These are phyloP conservation scores for Psilocybe subaeruginosa DNA, from an alignment of 768 basidiomycete genomes.

Conservation along the genomic window DNA sequence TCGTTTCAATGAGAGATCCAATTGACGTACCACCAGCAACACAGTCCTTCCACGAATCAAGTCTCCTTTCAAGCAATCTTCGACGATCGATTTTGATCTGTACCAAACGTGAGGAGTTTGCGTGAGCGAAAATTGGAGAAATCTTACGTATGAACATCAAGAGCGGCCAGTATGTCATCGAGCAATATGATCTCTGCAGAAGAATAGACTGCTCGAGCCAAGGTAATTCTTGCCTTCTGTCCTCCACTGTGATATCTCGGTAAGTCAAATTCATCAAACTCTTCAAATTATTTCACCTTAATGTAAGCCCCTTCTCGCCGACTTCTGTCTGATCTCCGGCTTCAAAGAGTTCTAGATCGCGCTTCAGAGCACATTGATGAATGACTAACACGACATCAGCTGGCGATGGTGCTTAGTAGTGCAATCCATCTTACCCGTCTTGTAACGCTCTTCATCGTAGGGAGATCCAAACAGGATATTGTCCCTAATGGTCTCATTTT, in stretches of 20 bases:
- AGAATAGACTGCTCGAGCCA: slow-evolving; percentile 49
- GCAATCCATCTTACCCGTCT: slow-evolving; percentile 37
- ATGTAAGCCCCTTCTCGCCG: slow-evolving; percentile 66
- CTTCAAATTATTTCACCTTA: slow-evolving; percentile 26
- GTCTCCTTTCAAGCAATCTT: slow-evolving; percentile 79
- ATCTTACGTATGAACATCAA: slow-evolving; percentile 41
- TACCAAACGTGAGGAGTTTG: no score
- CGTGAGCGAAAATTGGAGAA: background rate
- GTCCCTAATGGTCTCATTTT: slow-evolving; percentile 76
- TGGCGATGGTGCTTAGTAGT: background rate
- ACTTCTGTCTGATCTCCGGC: slow-evolving; percentile 70
- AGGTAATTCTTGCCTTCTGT: slow-evolving; percentile 49
- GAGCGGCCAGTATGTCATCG: slow-evolving; percentile 72
- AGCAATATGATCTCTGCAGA: slow-evolving; percentile 63
- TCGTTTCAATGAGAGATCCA: background rate
- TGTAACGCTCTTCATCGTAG: slow-evolving; percentile 75
- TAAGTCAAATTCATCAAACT: no score
- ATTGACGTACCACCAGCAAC: slow-evolving; percentile 66
- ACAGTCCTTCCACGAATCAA: slow-evolving; percentile 83
- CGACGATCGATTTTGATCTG: slow-evolving; percentile 82
- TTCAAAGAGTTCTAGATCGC: slow-evolving; percentile 66
- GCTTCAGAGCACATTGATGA: slow-evolving; percentile 72
- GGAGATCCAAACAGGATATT: slow-evolving; percentile 81
- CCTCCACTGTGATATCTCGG: slow-evolving; percentile 37
- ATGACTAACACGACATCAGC: slow-evolving; percentile 41